Conservation (phyloP, 1,284 basidiomycete genomes). For the Fistulinella cinereoalba region DNA sequence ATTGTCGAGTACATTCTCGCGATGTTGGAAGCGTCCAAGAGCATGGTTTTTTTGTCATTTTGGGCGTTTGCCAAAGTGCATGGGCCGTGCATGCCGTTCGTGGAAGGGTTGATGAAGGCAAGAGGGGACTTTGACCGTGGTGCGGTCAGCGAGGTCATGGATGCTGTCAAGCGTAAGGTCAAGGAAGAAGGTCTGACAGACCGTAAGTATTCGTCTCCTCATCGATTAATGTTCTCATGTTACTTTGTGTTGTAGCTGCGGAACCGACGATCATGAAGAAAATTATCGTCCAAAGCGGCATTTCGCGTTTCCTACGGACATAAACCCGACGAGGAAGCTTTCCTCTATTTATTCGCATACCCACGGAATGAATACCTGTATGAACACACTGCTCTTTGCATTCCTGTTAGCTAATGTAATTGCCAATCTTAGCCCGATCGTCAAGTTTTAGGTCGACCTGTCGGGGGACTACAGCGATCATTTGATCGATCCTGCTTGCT, state of each 20-base stretch:
- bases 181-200: constrained; percentile 83
- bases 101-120: constrained; percentile 87
- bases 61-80: constrained; percentile 96
- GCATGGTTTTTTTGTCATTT: constrained; percentile 93
- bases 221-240: background rate
- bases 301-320: constrained; percentile 61
- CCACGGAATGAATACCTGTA: too few relatives aligned
- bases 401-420: too few relatives aligned
- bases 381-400: too few relatives aligned
- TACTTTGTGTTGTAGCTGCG: constrained; percentile 44
- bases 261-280: constrained; percentile 88
- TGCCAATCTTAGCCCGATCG: too few relatives aligned
- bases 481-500: too few relatives aligned
- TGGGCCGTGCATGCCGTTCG: constrained; percentile 90
- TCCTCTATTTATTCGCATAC: too few relatives aligned
- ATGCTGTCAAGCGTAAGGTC: constrained; percentile 88
- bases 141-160: constrained; percentile 90
- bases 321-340: constrained; percentile 8
- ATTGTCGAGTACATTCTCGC: constrained; percentile 84
- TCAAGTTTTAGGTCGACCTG: too few relatives aligned
- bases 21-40: constrained; percentile 86
- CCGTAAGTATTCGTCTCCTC: constrained; percentile 56
- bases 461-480: too few relatives aligned
- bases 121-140: constrained; percentile 89
- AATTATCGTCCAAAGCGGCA: constrained; percentile 69